Base-by-base conservation (phyloP, 345 rosid species). In the Carallia brachiata region DNA sequence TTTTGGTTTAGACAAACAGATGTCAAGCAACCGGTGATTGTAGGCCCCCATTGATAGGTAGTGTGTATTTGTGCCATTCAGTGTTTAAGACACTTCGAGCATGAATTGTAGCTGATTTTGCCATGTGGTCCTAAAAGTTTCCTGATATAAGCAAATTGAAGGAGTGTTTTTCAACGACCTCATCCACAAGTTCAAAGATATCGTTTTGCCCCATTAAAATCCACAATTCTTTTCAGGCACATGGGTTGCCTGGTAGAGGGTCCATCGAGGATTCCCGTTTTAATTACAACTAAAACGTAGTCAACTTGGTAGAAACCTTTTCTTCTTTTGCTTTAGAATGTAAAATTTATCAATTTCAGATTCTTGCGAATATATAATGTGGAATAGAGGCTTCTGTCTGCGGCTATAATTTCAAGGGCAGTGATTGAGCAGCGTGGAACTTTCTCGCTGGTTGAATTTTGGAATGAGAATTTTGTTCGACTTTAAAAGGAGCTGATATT, bases 161-260 rank as follows among this genome's bases (percentile, higher is more conserved):
- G 9, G 34, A 15, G 18, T 27, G 13, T 37, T 54, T 62, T 40
- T 37, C 52, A 52, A 30, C 23, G 37, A 23, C 17, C 18, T 70
- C 47, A 58, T 36, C 39, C 69, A 72, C 59, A 47, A 19, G 61
- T 65, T 19, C 0, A 36, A 16, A 37, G 56, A 54, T 52, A 65
- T 30, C 12, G 57, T 50, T 61, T 44, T 39, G 62, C 62, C 61
- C 36, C 47, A 23, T 1, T 0, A 17, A 36, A 0, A 10, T 7
- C 55, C 28, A 5, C 16, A 39, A 36, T 2, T 19, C 52, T 52
- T 36, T 63, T 61, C 40, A 1, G 34, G 47, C 68, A 63, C 72
- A 44, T 62, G 73, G 67, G 36, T 13, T 68, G 72, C 72, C 44
- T 53, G 50, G 58, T 19, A 40, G 18, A 44, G 59, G 23, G 13